Conservation (phyloP, 2,329 filamentous ascomycete genomes). For the Meredithiella fracta region DNA sequence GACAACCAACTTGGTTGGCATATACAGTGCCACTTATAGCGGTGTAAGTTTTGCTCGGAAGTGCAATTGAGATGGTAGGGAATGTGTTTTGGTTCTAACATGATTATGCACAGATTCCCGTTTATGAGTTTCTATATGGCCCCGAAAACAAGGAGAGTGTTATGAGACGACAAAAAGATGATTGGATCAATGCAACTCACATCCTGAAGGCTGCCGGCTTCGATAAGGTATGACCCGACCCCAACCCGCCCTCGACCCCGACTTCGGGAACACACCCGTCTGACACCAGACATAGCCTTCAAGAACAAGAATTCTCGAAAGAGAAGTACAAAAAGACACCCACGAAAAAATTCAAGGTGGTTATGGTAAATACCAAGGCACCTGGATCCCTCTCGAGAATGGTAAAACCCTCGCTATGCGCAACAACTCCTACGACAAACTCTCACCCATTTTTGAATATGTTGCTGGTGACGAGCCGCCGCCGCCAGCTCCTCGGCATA, state of each 20-base stretch:
- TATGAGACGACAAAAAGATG: conserved; percentile 81
- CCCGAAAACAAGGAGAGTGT: conserved; percentile 69
- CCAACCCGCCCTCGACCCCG: not conserved
- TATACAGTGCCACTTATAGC: conserved; percentile 55
- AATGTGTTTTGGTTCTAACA: not conserved
- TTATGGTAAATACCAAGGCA: conserved; percentile 98
- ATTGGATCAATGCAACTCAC: conserved; percentile 99
- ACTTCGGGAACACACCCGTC: not conserved
- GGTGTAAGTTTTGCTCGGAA: conserved; percentile 34
- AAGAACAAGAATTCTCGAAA: conserved; percentile 82
- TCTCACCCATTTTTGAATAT: conserved; percentile 80
- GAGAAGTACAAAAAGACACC: conserved; percentile 88
- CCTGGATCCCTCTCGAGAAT: conserved; percentile 81
- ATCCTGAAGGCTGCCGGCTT: conserved; percentile 94
- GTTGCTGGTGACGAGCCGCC: conserved; percentile 72
- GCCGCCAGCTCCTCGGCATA: conserved; percentile 84
- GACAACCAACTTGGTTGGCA: conserved; percentile 20
- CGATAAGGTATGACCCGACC: conserved; percentile 44
- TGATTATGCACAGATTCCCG: conserved; percentile 52
- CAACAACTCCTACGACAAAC: conserved; percentile 70
- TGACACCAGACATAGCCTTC: conserved; percentile 38
- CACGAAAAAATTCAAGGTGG: conserved; percentile 98
- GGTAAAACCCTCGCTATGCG: conserved; percentile 70
- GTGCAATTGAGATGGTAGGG: not conserved
- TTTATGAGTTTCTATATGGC: conserved; percentile 83